A percentile compares a stretch with the other conserved stretches of the same genome.
These are phyloP conservation scores for Backusella circina DNA, from an alignment of 192 early-diverging fungal genomes.

Conservation along the genomic window DNA sequence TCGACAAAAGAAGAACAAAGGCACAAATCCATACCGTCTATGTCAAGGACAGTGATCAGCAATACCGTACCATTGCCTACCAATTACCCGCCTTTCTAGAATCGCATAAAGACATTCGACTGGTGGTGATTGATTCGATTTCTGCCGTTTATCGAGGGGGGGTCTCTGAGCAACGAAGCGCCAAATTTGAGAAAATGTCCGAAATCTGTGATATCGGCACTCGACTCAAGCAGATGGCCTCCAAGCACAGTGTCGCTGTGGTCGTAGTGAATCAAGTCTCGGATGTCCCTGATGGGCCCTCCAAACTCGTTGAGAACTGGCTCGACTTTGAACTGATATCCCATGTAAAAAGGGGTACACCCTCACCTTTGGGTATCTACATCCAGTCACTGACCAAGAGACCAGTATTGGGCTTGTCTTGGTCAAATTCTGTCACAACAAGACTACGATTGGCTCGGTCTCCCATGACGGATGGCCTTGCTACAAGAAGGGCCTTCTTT, in stretches of 20 bases:
- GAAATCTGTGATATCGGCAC: conserved; percentile 58
- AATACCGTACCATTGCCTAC: conserved; percentile 69
- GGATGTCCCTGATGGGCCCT: conserved; percentile 34
- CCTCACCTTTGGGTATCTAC: conserved; percentile 12
- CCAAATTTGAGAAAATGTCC: conserved; percentile 36
- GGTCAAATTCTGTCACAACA: conserved; percentile 72
- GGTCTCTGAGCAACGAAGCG: conserved; percentile 21
- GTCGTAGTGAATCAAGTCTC: conserved; percentile 84
- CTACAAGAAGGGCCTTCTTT: conserved; percentile 15
- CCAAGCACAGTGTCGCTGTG: conserved; percentile 60
- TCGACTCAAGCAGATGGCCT: conserved; percentile 59
- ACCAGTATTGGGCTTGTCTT: conserved; percentile 68
- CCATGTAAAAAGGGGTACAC: neutral
- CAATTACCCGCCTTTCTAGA: conserved; percentile 65
- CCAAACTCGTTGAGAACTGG: conserved; percentile 17
- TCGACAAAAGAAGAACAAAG: neutral
- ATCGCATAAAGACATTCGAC: conserved; percentile 43
- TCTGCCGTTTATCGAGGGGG: conserved; percentile 69
- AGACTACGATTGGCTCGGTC: conserved; percentile 54
- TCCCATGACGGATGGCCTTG: conserved; percentile 13
- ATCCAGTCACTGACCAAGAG: conserved; percentile 44
- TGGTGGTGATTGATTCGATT: conserved; percentile 87
- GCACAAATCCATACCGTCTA: conserved; percentile 60
- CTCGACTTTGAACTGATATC: conserved; percentile 21
- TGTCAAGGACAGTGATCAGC: conserved; percentile 65